These are phyloP conservation scores for Thelonectria discophora DNA, from an alignment of 2,329 filamentous ascomycete genomes.

Conservation along the genomic window DNA sequence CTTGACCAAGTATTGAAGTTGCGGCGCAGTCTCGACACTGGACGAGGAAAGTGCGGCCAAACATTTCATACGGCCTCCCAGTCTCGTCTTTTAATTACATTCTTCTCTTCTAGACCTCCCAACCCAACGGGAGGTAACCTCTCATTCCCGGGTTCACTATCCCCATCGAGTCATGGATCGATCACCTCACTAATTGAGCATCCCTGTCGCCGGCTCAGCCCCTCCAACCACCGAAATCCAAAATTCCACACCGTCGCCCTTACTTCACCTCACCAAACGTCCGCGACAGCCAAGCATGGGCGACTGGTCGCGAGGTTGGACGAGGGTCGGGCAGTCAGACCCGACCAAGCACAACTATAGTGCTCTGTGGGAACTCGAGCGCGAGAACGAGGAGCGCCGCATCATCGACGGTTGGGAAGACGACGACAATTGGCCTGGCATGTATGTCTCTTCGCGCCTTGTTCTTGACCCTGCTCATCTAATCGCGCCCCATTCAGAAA, in stretches of 20 bases:
- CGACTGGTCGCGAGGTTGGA: conserved; percentile 46
- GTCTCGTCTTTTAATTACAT: neutral
- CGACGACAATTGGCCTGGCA: conserved; percentile 47
- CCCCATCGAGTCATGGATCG: neutral
- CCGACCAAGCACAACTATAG: conserved; percentile 32
- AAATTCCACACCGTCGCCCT: neutral
- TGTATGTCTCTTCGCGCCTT: conserved; percentile 38
- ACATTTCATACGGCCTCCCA: neutral
- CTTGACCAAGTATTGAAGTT: neutral
- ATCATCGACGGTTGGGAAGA: conserved; percentile 45
- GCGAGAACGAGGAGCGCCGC: conserved; percentile 43
- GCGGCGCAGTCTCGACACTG: neutral
- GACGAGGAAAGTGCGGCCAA: neutral
- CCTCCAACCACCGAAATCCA: conserved; percentile 4
- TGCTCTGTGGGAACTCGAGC: conserved; percentile 42
- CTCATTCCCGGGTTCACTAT: neutral
- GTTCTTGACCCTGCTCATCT: conserved; percentile 1
- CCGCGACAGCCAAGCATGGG: conserved; percentile 33
- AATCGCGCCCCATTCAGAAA: conserved; percentile 35
- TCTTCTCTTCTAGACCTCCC: neutral
- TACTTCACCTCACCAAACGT: neutral
- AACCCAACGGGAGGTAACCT: neutral
- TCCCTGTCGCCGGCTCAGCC: neutral
- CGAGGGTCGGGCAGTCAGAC: conserved; percentile 43
- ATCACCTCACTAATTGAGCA: neutral